A percentile compares a stretch with the other conserved stretches of the same genome.
Conservation (phyloP, 805 yeast genomes). For the Teunomyces panamensis region DNA sequence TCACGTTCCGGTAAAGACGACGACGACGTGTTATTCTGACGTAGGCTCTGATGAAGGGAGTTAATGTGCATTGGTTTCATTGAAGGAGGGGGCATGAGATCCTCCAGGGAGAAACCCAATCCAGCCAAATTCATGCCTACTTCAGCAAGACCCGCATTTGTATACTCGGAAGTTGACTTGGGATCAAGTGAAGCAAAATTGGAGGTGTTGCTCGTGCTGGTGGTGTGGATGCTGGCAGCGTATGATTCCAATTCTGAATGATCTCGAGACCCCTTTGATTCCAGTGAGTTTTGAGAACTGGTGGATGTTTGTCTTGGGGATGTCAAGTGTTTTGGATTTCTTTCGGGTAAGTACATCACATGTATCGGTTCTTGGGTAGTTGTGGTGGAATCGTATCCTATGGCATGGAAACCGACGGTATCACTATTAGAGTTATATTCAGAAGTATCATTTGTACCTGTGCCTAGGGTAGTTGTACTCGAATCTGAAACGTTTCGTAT, state of each 20-base stretch:
- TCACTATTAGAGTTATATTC: neutral
- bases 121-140: conserved; percentile 29
- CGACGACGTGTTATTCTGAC: conserved; percentile 1
- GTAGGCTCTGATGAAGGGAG: neutral
- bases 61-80: conserved; percentile 1
- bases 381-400: conserved; percentile 30
- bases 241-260: conserved; percentile 1
- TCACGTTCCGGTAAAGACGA: conserved; percentile 4
- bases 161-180: conserved; percentile 2
- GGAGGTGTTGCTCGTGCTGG: conserved; percentile 1
- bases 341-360: conserved; percentile 26
- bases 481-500: conserved; percentile 17
- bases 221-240: neutral
- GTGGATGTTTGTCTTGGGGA: conserved; percentile 6
- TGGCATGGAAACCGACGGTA: conserved; percentile 28
- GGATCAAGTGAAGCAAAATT: conserved; percentile 15
- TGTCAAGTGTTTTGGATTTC: neutral
- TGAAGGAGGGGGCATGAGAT: conserved; percentile 21
- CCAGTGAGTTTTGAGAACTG: conserved; percentile 6
- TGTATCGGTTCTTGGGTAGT: conserved; percentile 28
- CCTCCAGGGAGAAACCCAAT: conserved; percentile 25
- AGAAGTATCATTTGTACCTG: too few species aligned
- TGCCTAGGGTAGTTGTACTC: neutral
- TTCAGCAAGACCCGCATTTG: conserved; percentile 13
- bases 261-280: neutral